Base-by-base conservation (phyloP, 75 land plant genomes). In the Cunninghamia lanceolata region DNA sequence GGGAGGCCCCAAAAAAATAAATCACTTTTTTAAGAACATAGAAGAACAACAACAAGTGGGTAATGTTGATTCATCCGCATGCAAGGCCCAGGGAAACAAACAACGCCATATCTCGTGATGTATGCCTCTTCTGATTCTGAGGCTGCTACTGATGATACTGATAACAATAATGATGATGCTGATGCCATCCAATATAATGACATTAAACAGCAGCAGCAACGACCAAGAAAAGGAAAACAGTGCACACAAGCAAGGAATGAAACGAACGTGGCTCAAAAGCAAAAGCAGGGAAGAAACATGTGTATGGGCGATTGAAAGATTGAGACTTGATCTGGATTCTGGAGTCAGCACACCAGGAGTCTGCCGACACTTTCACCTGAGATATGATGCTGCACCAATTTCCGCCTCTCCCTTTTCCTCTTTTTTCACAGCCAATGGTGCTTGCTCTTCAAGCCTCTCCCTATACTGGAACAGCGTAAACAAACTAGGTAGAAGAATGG, bases 221-320 rank as follows among this genome's bases (percentile, higher is more conserved):
- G 15, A 80, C 14, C 30, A 77, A 40, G 47, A 28, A 80, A 80
- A 80, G 82, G 3, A 80, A 80, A 80, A n/a, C 82, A 80, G 30
- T 45, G 30, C 82, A 40, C 45, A 43, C 52, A 80, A 80, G 82
- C 82, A 80, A 80, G 50, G 82, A 80, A 80, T 80, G 82, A 80
- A 80, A 73, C 25, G 47, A 42, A 80, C 82, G 8, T 63, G 45
- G 50, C 15, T 32, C 34, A 80, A 80, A 80, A 45, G 82, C 50
- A 80, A 80, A 80, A 80, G 82, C 50, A 80, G 50, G 21, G 28
- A 43, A 45, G 30, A 43, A 43, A 45, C 28, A 21, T 77, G 42
- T 77, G 80, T 45, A 25, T 14, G 1, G 78, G 39, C 17, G 80
- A 25, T 21, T 63, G 25, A 7, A 63, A 63, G 28, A 21, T 63